Percentiles rank a stretch among this genome's conserved stretches.
Evolutionary conservation across 2,329 filamentous ascomycete genomes (phyloP).

Genomic region (Westerdykella sp.): DNA sequence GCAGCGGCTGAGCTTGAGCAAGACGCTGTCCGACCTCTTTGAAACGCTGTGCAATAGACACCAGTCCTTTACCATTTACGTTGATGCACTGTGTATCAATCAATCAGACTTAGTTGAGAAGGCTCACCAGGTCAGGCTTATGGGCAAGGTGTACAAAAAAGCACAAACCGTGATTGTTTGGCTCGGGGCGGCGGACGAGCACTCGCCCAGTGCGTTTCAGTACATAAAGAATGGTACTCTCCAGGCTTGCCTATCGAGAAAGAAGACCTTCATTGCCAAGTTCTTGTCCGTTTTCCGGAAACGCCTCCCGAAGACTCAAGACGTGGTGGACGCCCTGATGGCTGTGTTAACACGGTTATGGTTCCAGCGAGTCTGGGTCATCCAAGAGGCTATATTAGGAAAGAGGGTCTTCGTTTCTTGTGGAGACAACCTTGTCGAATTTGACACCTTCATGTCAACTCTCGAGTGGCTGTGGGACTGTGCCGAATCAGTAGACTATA

Average conservation of each 20-base stretch:
- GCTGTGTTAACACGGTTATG: not conserved
- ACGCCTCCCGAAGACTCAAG: not conserved
- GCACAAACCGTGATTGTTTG: constrained; percentile 1
- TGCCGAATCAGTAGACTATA: not conserved
- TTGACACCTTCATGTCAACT: too few species aligned
- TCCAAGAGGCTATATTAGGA: not conserved
- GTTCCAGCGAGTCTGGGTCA: not conserved
- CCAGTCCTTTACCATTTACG: constrained; percentile 1
- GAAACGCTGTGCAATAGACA: not conserved
- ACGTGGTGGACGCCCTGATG: not conserved
- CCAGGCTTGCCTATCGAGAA: too few species aligned
- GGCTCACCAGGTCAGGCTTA: constrained; percentile 2
- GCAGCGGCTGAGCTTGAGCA: not conserved
- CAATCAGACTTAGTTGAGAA: constrained; percentile 1
- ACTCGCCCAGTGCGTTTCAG: not conserved
- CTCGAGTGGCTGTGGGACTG: not conserved
- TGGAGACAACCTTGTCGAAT: not conserved
- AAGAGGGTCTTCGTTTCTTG: not conserved
- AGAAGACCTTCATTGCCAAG: too few species aligned
- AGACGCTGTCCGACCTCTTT: not conserved
- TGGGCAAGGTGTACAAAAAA: constrained; percentile 2
- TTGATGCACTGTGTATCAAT: constrained; percentile 5
- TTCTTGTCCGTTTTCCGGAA: too few species aligned
- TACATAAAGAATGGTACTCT: not conserved
- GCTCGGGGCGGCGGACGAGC: not conserved